These are phyloP conservation scores for Ganoderma lucidum DNA, from an alignment of 1,284 basidiomycete species.

Conservation along the genomic window DNA sequence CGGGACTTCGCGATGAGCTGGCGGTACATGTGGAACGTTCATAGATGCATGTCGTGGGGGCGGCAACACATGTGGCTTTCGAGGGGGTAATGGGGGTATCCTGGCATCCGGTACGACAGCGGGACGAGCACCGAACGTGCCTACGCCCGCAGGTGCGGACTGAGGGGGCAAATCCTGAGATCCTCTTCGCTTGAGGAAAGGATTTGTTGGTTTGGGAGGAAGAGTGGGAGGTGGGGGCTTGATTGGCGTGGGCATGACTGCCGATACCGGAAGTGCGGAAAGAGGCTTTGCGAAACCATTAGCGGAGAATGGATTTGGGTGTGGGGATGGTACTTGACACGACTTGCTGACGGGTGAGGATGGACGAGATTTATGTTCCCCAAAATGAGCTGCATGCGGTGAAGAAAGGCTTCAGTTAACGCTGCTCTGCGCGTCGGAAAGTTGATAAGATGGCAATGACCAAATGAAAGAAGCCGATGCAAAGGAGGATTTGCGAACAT, in stretches of 20 bases:
- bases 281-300: slow-evolving; percentile 8
- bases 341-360: slow-evolving; percentile 25
- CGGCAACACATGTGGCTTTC: slow-evolving; percentile 39
- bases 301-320: slow-evolving; percentile 31
- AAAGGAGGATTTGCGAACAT: not conserved
- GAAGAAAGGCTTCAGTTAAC: not conserved
- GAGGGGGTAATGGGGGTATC: slow-evolving; percentile 43
- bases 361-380: slow-evolving; percentile 27
- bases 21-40: slow-evolving; percentile 20
- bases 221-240: slow-evolving; percentile 30
- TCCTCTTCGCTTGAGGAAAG: slow-evolving; percentile 44
- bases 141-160: slow-evolving; percentile 21
- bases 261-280: slow-evolving; percentile 5
- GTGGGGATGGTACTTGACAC: slow-evolving; percentile 24
- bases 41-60: slow-evolving; percentile 42
- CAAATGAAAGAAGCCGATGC: not conserved
- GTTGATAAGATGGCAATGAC: not conserved
- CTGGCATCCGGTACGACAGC: slow-evolving; percentile 24
- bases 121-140: slow-evolving; percentile 21
- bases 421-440: not conserved
- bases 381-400: slow-evolving; percentile 33
- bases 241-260: slow-evolving; percentile 13
- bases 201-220: slow-evolving; percentile 45
- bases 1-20: slow-evolving; percentile 13
- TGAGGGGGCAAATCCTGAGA: slow-evolving; percentile 33